These are phyloP conservation scores for Pseudogymnoascus sp. DNA, from an alignment of 2,329 filamentous ascomycete species.

Conservation along the genomic window DNA sequence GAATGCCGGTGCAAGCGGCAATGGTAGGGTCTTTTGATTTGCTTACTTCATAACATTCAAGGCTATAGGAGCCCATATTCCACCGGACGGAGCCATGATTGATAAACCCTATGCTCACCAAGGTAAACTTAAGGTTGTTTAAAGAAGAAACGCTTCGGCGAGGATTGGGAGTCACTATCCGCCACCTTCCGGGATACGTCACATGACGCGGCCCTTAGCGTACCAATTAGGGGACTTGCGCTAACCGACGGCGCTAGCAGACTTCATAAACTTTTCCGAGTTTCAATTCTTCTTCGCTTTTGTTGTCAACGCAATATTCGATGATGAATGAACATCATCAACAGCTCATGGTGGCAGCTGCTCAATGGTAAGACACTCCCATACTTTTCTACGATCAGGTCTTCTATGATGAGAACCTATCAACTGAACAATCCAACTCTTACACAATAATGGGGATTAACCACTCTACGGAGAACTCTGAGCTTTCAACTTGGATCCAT, in stretches of 20 bases:
- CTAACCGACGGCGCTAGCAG: constrained; percentile 6
- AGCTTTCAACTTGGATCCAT: constrained; percentile 18
- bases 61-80: constrained; percentile 27
- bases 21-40: constrained; percentile 14
- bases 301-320: constrained; percentile 8
- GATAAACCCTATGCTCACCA: background rate
- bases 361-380: constrained; percentile 10
- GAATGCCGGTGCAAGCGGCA: constrained; percentile 8
- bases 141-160: background rate
- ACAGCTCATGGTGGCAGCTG: constrained; percentile 9
- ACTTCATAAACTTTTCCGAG: constrained; percentile 10
- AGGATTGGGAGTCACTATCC: background rate
- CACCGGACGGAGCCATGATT: constrained; percentile 26
- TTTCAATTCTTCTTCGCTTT: background rate
- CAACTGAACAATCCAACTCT: constrained; percentile 38
- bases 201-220: constrained; percentile 6
- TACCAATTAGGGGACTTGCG: constrained; percentile 5
- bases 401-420: constrained; percentile 32
- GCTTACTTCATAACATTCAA: constrained; percentile 27
- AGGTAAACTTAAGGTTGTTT: constrained; percentile 5
- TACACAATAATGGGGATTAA: constrained; percentile 30
- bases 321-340: background rate
- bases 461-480: constrained; percentile 30
- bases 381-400: constrained; percentile 13
- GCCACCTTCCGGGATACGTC: constrained; percentile 7